Base-by-base conservation (phyloP, 1,284 basidiomycete genomes). In the Apiotrichum porosum region DNA sequence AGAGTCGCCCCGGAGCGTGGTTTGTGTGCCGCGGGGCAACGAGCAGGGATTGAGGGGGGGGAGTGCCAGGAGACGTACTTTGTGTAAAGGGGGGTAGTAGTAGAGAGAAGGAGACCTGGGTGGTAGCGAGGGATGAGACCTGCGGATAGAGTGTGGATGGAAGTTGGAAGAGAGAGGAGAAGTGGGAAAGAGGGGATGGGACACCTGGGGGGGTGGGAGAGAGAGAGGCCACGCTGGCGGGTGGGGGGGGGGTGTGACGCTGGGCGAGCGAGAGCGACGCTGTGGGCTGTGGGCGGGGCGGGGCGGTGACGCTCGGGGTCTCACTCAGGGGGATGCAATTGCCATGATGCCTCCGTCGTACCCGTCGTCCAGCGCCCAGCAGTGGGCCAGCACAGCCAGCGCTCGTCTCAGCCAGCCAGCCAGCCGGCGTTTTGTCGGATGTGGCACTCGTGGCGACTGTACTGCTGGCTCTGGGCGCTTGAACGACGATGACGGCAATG, bases 161-260 rank as follows among this genome's bases (percentile, higher is more conserved):
- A 30, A 8, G n/a, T 13, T 3, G 24, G 9, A 38, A 36, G 39
- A 14, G 26, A 23, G 45, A 26, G 17, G 36, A 32, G 31, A 38
- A 36, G 22, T 24, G 42, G 34, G 23, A 41, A 43, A 50, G 38
- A 48, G 31, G 33, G 39, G 31, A 43, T 28, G 37, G 37, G 51
- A 37, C 34, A n/a, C n/a, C n/a, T n/a, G n/a, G 44, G 42, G 49
- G 50, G 44, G 52, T 42, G 37, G 41, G 35, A 49, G 37, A 17
- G 35, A 18, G 38, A n/a, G 38, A 19, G 42, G 37, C 39, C 40
- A 19, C 32, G 37, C 37, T 44, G 44, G 49, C 26, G 45, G 35
- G n/a, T 37, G 37, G 37, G 30, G 44, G 18, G 37, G 21, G 43
- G 35, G 47, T 24, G 52, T 44, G 47, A 40, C 50, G 46, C 41